Percentiles rank a stretch among this genome's conserved stretches.
These are phyloP conservation scores for Mucor mucedo DNA, from an alignment of 371 early-diverging fungal genomes.

Conservation along the genomic window DNA sequence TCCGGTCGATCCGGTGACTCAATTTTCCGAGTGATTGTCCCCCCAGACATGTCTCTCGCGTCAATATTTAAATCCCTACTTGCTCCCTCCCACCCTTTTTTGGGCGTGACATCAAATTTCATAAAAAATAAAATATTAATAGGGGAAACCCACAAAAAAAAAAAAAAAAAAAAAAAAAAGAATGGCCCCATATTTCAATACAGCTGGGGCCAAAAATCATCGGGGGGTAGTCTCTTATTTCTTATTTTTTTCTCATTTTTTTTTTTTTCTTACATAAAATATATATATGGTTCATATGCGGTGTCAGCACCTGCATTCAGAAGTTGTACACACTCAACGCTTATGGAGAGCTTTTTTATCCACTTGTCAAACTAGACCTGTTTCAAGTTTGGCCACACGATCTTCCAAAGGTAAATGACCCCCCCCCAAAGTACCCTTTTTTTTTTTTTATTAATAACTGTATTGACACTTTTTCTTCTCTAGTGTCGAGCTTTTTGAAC, in stretches of 20 bases:
- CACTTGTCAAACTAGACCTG: conserved; percentile 26
- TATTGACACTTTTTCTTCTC: neutral
- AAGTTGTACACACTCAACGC: conserved; percentile 29
- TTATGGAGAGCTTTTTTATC: conserved; percentile 32
- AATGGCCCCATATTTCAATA: neutral
- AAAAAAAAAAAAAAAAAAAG: neutral
- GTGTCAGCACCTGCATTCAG: conserved; percentile 45
- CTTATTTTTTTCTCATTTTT: conserved; percentile 17
- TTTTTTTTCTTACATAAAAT: conserved; percentile 3
- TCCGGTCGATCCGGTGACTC: too few relatives aligned
- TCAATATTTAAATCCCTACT: too few relatives aligned
- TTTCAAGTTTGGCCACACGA: conserved; percentile 13
- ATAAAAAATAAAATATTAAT: too few relatives aligned
- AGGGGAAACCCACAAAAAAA: neutral
- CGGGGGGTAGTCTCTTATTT: conserved; percentile 14
- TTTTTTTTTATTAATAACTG: too few relatives aligned
- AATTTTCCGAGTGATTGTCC: too few relatives aligned
- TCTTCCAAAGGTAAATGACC: conserved; percentile 23
- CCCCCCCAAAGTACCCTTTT: too few relatives aligned
- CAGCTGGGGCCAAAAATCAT: conserved; percentile 1
- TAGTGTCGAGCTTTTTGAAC: conserved; percentile 3
- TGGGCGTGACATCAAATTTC: neutral
- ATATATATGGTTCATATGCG: conserved; percentile 41
- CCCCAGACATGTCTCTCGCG: too few relatives aligned
- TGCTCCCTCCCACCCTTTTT: too few relatives aligned